A percentile compares a stretch with the other conserved stretches of the same genome.
phyloP scores from a whole-genome alignment of 306 rosid genomes.

The Delonix regia region DNA sequence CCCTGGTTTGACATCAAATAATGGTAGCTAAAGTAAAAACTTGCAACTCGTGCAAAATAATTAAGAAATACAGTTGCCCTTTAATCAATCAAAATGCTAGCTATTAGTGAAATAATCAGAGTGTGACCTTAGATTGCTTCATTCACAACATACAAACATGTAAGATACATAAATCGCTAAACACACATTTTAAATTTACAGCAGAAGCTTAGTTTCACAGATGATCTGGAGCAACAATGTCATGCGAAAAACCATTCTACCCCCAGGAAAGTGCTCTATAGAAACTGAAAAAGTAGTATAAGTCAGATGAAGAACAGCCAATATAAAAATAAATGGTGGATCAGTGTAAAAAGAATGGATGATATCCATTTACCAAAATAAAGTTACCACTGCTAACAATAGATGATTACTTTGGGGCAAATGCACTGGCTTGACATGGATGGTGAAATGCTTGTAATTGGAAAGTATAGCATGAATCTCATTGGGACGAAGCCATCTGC shows the following conservation, averaged over 20 bases:
- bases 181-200: background rate
- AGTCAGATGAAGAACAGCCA: constrained; percentile 8
- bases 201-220: constrained; percentile 1
- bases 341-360: background rate
- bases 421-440: constrained; percentile 79
- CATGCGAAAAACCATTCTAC: background rate
- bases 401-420: constrained; percentile 73
- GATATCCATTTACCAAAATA: constrained; percentile 25
- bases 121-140: constrained; percentile 21
- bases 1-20: constrained; percentile 26
- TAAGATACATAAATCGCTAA: constrained; percentile 26
- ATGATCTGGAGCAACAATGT: constrained; percentile 23
- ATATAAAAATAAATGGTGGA: background rate
- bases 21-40: constrained; percentile 22
- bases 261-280: background rate
- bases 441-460: constrained; percentile 76
- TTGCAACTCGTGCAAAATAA: background rate
- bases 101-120: constrained; percentile 18
- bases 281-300: background rate
- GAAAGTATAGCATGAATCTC: constrained; percentile 92
- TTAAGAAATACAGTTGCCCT: background rate
- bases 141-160: constrained; percentile 11
- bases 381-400: constrained; percentile 28
- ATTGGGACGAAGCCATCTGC: constrained; percentile 98
- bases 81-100: constrained; percentile 16